phyloP scores from a whole-genome alignment of 2,329 filamentous ascomycete species.

The Pyrenophora graminea region DNA sequence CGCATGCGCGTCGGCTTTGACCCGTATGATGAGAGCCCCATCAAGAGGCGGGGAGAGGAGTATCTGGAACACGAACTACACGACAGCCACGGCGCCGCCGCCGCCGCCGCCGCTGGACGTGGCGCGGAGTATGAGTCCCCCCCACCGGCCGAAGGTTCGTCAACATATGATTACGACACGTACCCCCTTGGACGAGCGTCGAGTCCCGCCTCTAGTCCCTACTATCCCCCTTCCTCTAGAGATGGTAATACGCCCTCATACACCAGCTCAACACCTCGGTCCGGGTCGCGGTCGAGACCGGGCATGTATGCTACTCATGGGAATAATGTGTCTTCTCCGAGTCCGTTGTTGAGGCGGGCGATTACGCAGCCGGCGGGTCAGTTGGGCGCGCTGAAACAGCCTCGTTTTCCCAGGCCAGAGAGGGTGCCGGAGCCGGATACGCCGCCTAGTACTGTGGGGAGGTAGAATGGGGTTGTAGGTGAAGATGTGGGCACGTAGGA shows the following conservation, averaged over 20 bases:
- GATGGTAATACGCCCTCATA: background rate
- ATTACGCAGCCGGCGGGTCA: conserved; percentile 37
- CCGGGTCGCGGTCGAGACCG: conserved; percentile 24
- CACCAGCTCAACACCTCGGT: background rate
- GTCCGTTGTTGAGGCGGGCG: conserved; percentile 41
- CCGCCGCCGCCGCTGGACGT: background rate
- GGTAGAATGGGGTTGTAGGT: background rate
- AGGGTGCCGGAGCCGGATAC: conserved; percentile 29
- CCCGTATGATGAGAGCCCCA: conserved; percentile 71
- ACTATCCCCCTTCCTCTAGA: background rate
- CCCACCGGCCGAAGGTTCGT: conserved; percentile 7
- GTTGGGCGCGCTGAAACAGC: conserved; percentile 22
- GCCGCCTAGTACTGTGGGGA: conserved; percentile 32
- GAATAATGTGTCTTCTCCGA: conserved; percentile 31
- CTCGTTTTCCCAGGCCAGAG: conserved; percentile 7
- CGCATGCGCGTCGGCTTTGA: conserved; percentile 69
- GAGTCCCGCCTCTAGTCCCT: background rate
- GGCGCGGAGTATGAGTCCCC: background rate
- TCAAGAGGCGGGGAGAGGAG: conserved; percentile 69
- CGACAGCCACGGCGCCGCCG: conserved; percentile 3
- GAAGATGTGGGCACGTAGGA: too few relatives aligned
- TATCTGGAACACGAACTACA: conserved; percentile 57
- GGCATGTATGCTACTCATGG: conserved; percentile 2
- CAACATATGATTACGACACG: conserved; percentile 36
- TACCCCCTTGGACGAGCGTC: conserved; percentile 29